Conservation (phyloP, 495 filamentous ascomycete species). For the Immersiella caudata region DNA sequence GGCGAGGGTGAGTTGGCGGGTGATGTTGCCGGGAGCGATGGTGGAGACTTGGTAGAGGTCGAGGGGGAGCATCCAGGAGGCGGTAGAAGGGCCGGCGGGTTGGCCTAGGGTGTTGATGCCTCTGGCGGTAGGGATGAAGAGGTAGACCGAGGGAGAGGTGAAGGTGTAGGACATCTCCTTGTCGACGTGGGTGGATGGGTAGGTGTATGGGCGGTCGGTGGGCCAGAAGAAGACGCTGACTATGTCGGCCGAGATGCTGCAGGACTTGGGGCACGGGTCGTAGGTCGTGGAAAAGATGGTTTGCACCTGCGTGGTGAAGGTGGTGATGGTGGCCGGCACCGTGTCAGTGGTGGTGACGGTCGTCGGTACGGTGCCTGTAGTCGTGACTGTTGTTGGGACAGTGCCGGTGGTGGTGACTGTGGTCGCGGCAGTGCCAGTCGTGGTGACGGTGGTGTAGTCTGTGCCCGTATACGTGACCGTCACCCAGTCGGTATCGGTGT, state of each 20-base stretch:
- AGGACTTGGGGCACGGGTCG: constrained; percentile 35
- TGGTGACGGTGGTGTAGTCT: constrained; percentile 17
- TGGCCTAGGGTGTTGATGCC: constrained; percentile 33
- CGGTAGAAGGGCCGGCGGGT: constrained; percentile 28
- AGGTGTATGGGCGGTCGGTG: constrained; percentile 35
- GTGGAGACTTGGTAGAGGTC: constrained; percentile 37
- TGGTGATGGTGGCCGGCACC: constrained; percentile 19
- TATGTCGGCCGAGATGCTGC: constrained; percentile 38
- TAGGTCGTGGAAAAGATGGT: constrained; percentile 30
- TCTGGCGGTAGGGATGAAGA: constrained; percentile 35
- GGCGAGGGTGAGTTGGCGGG: constrained; percentile 35
- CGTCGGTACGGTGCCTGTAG: constrained; percentile 14
- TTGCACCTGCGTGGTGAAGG: constrained; percentile 20
- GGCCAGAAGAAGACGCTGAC: constrained; percentile 45
- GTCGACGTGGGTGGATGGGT: constrained; percentile 39
- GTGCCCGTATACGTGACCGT: constrained; percentile 23
- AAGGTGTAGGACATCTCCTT: constrained; percentile 38
- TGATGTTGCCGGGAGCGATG: constrained; percentile 24
- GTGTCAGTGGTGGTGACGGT: constrained; percentile 25
- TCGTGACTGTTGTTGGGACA: constrained; percentile 19
- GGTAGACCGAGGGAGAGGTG: constrained; percentile 46
- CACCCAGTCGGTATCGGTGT: constrained; percentile 11
- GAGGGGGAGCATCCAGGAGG: constrained; percentile 31
- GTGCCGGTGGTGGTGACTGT: constrained; percentile 20
- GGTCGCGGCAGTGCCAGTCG: constrained; percentile 14